phyloP scores from a whole-genome alignment of 2,329 filamentous ascomycete genomes.

The Colletotrichum noveboracense region DNA sequence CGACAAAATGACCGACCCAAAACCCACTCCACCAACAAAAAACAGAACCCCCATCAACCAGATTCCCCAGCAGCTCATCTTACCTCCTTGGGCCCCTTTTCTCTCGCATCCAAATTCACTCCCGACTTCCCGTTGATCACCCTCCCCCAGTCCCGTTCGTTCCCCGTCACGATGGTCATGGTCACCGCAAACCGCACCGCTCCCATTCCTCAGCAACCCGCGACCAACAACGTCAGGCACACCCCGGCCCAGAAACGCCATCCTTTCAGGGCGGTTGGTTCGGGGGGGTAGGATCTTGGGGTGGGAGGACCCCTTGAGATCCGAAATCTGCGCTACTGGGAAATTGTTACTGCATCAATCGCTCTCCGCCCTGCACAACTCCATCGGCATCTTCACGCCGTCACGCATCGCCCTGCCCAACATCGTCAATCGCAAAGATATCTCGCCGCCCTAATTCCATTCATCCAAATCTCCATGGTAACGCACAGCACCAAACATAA shows the following conservation, averaged over 20 bases:
- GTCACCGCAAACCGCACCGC: background rate
- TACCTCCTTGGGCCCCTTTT: background rate
- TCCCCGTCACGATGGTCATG: background rate
- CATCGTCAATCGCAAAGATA: background rate
- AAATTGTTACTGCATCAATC: background rate
- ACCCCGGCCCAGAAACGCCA: background rate
- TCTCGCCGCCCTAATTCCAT: background rate
- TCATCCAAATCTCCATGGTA: background rate
- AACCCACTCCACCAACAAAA: background rate
- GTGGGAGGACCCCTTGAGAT: background rate
- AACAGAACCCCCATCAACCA: background rate
- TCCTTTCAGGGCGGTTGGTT: background rate
- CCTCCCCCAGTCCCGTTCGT: background rate
- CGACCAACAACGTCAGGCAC: background rate
- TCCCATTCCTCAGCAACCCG: background rate
- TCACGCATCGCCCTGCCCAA: background rate
- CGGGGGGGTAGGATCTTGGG: background rate
- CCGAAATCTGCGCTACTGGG: background rate
- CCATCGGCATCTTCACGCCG: background rate
- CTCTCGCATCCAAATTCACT: background rate
- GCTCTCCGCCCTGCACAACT: background rate
- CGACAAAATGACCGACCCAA: background rate
- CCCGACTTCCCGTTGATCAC: background rate
- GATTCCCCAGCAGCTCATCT: background rate
- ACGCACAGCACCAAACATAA: too few species aligned